Percentiles rank a stretch among this genome's conserved stretches.
These are phyloP conservation scores for Neurospora sp. DNA, from an alignment of 495 filamentous ascomycete species.

Conservation along the genomic window DNA sequence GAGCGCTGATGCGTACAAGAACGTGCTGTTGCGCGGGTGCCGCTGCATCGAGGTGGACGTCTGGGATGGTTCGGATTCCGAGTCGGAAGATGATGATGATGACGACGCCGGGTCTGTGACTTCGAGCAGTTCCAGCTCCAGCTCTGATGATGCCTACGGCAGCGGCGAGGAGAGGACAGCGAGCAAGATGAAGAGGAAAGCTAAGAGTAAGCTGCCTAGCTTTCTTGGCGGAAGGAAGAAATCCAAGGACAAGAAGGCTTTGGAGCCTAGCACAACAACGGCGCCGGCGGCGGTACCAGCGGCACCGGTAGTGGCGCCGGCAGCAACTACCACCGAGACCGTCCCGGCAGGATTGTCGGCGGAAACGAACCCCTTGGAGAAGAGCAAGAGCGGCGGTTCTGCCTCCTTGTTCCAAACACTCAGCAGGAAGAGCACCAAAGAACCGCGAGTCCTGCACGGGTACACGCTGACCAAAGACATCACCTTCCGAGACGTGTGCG, in stretches of 20 bases:
- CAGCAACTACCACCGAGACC: not conserved
- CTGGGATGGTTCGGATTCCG: conserved; percentile 68
- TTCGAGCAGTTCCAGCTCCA: conserved; percentile 15
- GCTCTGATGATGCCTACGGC: conserved; percentile 11
- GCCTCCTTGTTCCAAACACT: not conserved
- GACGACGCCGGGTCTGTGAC: conserved; percentile 2
- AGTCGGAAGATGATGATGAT: conserved; percentile 27
- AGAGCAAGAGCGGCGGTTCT: not conserved
- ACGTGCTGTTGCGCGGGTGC: conserved; percentile 74
- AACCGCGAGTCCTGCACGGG: conserved; percentile 79
- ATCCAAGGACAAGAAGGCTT: not conserved
- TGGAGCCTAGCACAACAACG: not conserved
- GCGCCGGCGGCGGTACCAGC: not conserved
- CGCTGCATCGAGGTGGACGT: conserved; percentile 94
- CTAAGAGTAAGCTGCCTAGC: conserved; percentile 26
- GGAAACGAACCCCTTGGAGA: not conserved
- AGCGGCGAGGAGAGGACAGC: conserved; percentile 8
- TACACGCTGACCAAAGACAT: conserved; percentile 84
- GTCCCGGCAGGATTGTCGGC: not conserved
- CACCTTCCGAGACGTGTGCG: conserved; percentile 74
- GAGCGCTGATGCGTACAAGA: conserved; percentile 72
- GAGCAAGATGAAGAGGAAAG: conserved; percentile 22
- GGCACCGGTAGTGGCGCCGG: not conserved
- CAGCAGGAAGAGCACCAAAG: conserved; percentile 24
- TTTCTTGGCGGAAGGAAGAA: conserved; percentile 24